These are phyloP conservation scores for Pleurotus djamor DNA, from an alignment of 768 basidiomycete species.

Conservation along the genomic window DNA sequence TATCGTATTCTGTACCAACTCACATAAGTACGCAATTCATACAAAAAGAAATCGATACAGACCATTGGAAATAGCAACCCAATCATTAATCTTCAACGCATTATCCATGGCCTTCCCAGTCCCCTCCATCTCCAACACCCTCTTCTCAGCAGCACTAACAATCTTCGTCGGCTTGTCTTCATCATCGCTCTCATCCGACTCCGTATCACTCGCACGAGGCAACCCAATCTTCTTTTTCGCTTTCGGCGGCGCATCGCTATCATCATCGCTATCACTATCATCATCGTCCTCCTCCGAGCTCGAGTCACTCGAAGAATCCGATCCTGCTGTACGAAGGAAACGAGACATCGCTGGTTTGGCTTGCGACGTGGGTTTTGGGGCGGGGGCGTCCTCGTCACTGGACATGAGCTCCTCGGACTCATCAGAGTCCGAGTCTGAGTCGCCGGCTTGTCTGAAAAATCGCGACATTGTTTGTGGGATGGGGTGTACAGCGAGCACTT, in stretches of 20 bases:
- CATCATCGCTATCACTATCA: slow-evolving; percentile 54
- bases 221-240: slow-evolving; percentile 26
- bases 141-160: slow-evolving; percentile 89
- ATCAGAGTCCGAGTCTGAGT: slow-evolving; percentile 75
- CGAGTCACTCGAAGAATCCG: slow-evolving; percentile 58
- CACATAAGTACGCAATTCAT: neutral
- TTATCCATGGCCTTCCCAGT: slow-evolving; percentile 92
- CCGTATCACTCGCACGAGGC: slow-evolving; percentile 34
- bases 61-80: slow-evolving; percentile 91
- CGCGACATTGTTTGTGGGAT: slow-evolving; percentile 59
- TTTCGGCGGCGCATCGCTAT: slow-evolving; percentile 26
- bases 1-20: slow-evolving; percentile 82
- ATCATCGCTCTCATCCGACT: slow-evolving; percentile 59
- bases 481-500: neutral
- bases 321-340: slow-evolving; percentile 68
- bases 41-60: slow-evolving; percentile 19
- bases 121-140: slow-evolving; percentile 93
- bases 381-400: slow-evolving; percentile 61
- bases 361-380: slow-evolving; percentile 41
- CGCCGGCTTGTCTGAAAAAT: slow-evolving; percentile 85
- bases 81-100: slow-evolving; percentile 94
- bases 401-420: slow-evolving; percentile 78
- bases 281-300: slow-evolving; percentile 56
- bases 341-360: slow-evolving; percentile 72
- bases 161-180: slow-evolving; percentile 70